These are phyloP conservation scores for Bonia amplexicaulis DNA, from an alignment of 176 grass and related monocot species.

Conservation along the genomic window DNA sequence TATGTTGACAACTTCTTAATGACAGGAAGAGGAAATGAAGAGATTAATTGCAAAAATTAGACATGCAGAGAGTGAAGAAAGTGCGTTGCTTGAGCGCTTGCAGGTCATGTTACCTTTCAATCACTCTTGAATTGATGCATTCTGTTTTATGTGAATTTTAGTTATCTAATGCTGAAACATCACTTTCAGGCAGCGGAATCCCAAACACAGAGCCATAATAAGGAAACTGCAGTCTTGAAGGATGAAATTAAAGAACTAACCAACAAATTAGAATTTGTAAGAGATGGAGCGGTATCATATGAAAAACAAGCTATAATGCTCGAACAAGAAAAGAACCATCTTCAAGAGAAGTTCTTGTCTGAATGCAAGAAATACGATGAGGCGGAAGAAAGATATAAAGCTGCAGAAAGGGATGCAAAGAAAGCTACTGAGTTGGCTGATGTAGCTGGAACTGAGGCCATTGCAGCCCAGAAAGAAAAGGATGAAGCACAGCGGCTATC, in stretches of 20 bases:
- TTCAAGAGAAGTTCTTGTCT: constrained; percentile 62
- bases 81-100: constrained; percentile 40
- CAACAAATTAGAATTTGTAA: constrained; percentile 48
- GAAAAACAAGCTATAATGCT: constrained; percentile 69
- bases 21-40: constrained; percentile 74
- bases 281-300: constrained; percentile 43
- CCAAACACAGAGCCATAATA: constrained; percentile 38
- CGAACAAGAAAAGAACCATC: constrained; percentile 81
- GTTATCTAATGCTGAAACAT: constrained; percentile 9
- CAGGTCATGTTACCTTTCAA: constrained; percentile 33
- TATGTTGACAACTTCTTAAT: neutral
- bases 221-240: constrained; percentile 52
- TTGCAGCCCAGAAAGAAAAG: constrained; percentile 52
- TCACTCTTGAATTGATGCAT: neutral
- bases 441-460: constrained; percentile 48
- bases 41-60: constrained; percentile 56
- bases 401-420: constrained; percentile 60
- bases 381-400: constrained; percentile 43
- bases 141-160: neutral
- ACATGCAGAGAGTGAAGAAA: constrained; percentile 40
- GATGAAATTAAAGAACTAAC: constrained; percentile 68
- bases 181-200: constrained; percentile 48
- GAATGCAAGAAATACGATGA: constrained; percentile 72
- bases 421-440: constrained; percentile 52
- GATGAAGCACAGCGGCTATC: constrained; percentile 50